A percentile compares a stretch with the other conserved stretches of the same genome.
These are phyloP conservation scores for Gloeophyllum trabeum DNA, from an alignment of 768 basidiomycete genomes.

Conservation along the genomic window DNA sequence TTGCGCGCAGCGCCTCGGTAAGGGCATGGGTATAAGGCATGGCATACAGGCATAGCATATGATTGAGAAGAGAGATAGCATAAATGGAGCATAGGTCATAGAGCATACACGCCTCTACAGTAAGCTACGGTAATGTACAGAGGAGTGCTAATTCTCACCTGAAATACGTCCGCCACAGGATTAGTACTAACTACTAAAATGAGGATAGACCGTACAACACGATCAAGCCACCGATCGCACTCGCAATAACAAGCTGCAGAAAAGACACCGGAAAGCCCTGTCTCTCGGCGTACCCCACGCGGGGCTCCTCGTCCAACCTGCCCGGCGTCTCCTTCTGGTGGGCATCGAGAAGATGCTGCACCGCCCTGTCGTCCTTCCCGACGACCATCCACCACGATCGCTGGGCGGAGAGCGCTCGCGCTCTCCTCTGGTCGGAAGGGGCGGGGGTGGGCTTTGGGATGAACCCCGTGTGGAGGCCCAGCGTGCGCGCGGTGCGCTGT, in stretches of 20 bases:
- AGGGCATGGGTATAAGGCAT: too few relatives aligned
- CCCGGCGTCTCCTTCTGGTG: constrained; percentile 12
- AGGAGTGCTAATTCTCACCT: too few relatives aligned
- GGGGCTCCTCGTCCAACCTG: constrained; percentile 3
- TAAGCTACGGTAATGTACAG: too few relatives aligned
- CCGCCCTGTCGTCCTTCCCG: constrained; percentile 16
- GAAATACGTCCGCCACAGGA: too few relatives aligned
- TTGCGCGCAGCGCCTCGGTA: too few relatives aligned
- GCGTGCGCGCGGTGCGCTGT: constrained; percentile 14
- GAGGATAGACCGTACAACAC: neutral
- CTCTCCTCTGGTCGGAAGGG: too few relatives aligned
- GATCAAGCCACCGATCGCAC: neutral
- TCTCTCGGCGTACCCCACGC: constrained; percentile 5
- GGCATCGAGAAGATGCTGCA: constrained; percentile 16
- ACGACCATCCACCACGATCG: constrained; percentile 23
- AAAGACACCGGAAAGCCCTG: neutral
- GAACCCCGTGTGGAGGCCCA: constrained; percentile 18
- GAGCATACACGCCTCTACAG: too few relatives aligned
- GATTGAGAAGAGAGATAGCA: too few relatives aligned
- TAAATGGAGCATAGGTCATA: too few relatives aligned
- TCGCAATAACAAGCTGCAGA: neutral
- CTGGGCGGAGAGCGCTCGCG: too few relatives aligned
- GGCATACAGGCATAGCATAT: too few relatives aligned
- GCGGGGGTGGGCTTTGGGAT: constrained; percentile 8
- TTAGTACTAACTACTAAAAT: neutral